Evolutionary conservation across 495 filamentous ascomycete species (phyloP), one percentile per base, ranked within the genome.

Genomic region (Hypoxylon fragiforme): DNA sequence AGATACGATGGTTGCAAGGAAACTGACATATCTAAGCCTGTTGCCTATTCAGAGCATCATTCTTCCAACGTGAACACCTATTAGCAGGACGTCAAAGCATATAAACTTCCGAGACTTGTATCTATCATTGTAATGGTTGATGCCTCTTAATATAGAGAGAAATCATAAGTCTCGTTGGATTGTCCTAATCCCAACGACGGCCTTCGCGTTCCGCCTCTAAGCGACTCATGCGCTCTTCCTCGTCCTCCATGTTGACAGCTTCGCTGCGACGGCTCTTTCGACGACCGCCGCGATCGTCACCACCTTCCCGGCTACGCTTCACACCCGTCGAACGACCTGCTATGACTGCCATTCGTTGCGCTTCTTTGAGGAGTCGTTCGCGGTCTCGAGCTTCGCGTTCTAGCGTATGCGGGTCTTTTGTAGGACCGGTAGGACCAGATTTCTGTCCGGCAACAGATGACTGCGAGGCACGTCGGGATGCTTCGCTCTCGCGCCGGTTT

Each of bases 311-410:
- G 66, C 72, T 69, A 62, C 66, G 72, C 72, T 77, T 75, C 26
- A 50, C 57, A 49, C 70, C 59, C 1, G 30, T 47, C 22, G 59
- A 15, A 54, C 70, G 36, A 45, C 66, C 63, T 24, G 68, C 58
- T 43, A 77, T 61, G n/a, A 69, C 75, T 2, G 83, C 83, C 38
- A 90, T 85, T 13, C 87, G 82, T 67, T 91, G 84, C 40, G 89
- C 79, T 67, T 95, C 90, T 54, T 89, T 88, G 4, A 88, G 75
- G 36, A 92, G 67, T 8, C 91, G 78, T 65, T 92, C 90, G 8
- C 87, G 77, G 51, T 91, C 85, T 11, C 88, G 78, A 9, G 84
- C 84, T 65, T 90, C 87, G 12, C 90, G 85, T 63, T 92, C 90
- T 1, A 86, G 72, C 0, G 87, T 86, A 60, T 92, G 85, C 0